phyloP scores from a whole-genome alignment of 768 basidiomycete species.

The Porphyrellus cyaneotinctus region DNA sequence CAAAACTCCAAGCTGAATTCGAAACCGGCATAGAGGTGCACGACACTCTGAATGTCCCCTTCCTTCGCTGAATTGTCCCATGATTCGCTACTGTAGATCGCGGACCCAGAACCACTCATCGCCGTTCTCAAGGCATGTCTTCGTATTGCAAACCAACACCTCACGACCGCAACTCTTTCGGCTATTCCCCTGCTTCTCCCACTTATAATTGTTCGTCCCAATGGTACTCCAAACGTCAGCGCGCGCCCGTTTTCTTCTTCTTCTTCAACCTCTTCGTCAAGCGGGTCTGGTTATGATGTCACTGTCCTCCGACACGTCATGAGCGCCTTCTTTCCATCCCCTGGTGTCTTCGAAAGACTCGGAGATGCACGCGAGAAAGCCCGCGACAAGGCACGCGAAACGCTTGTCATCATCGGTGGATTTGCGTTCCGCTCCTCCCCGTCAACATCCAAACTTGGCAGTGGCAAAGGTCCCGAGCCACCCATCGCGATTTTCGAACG shows the following conservation, averaged over 20 bases:
- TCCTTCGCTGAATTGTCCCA: constrained; percentile 12
- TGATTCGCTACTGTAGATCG: constrained; percentile 45
- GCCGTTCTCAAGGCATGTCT: constrained; percentile 68
- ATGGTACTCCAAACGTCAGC: constrained; percentile 24
- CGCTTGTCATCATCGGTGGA: constrained; percentile 69
- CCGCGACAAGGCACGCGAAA: constrained; percentile 71
- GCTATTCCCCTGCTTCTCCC: constrained; percentile 65
- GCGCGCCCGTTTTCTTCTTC: constrained; percentile 46
- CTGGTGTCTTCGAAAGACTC: constrained; percentile 77
- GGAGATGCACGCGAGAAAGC: constrained; percentile 72
- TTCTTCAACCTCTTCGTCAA: constrained; percentile 46
- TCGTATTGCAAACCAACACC: constrained; percentile 76
- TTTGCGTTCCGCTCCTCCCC: constrained; percentile 61
- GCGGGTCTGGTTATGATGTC: constrained; percentile 45
- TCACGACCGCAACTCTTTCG: constrained; percentile 72
- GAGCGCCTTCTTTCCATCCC: constrained; percentile 63
- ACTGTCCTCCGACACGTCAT: constrained; percentile 64
- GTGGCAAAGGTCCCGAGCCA: constrained; percentile 63
- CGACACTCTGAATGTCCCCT: constrained; percentile 7
- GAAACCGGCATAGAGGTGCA: constrained; percentile 67
- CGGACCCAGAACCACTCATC: constrained; percentile 69
- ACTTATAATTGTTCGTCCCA: constrained; percentile 48
- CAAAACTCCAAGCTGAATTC: constrained; percentile 73
- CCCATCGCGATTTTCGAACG: constrained; percentile 69
- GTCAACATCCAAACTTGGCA: constrained; percentile 41